Percentiles rank a stretch among this genome's conserved stretches.
Evolutionary conservation across 176 grass and related monocot genomes (phyloP).

Genomic region (Musa schizocarpa): DNA sequence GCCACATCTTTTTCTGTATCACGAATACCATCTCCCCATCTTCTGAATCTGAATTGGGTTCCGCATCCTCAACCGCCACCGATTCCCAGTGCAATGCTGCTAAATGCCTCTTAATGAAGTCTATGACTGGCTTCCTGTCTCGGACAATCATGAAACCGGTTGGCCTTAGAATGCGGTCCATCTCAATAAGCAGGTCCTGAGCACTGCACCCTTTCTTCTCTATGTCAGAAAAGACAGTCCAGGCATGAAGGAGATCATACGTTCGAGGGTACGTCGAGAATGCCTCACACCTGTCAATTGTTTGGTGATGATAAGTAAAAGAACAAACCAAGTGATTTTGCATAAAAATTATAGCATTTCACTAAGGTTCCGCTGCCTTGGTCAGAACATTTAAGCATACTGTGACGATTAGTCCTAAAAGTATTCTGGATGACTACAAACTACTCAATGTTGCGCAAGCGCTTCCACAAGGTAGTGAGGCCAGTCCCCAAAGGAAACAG

Average conservation of each 20-base stretch:
- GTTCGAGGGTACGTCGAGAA: conserved; percentile 98
- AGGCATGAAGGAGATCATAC: conserved; percentile 94
- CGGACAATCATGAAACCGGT: conserved; percentile 81
- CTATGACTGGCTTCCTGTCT: conserved; percentile 57
- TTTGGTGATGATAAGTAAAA: background rate
- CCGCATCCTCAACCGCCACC: conserved; percentile 49
- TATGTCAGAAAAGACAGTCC: conserved; percentile 86
- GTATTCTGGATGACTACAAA: too few species aligned
- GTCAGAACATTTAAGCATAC: too few species aligned
- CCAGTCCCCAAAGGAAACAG: too few species aligned
- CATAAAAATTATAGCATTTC: background rate
- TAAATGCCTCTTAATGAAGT: conserved; percentile 79
- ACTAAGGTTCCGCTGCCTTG: too few species aligned
- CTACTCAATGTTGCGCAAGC: too few species aligned
- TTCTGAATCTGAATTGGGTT: conserved; percentile 54
- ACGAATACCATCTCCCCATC: conserved; percentile 68
- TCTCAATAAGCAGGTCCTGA: conserved; percentile 92
- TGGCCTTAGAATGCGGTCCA: conserved; percentile 79
- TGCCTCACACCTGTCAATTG: conserved; percentile 70
- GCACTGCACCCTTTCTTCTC: conserved; percentile 91
- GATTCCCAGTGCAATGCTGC: conserved; percentile 69
- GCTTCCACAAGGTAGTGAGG: too few species aligned
- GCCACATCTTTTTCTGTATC: conserved; percentile 77
- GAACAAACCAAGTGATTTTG: background rate
- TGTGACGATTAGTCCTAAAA: too few species aligned